Conservation (phyloP, 345 rosid species). For the Rhodamnia rubescens region DNA sequence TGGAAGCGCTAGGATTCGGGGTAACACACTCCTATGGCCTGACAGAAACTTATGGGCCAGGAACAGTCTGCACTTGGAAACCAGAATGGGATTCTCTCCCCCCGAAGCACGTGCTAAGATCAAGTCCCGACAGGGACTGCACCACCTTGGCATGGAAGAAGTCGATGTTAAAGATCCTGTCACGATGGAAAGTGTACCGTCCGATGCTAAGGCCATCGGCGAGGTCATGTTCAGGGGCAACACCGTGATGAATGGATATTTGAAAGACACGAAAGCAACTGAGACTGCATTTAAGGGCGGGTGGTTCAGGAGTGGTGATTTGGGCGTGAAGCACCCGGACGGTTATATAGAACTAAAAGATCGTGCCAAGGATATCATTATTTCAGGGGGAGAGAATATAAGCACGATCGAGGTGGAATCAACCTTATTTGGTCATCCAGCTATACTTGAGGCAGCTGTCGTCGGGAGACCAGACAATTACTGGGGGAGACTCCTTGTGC, state of each 20-base stretch:
- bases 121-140: constrained; percentile 62
- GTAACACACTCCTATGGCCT: constrained; percentile 61
- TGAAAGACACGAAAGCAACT: constrained; percentile 53
- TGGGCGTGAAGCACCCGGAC: constrained; percentile 60
- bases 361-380: constrained; percentile 60
- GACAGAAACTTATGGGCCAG: constrained; percentile 75
- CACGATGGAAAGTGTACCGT: constrained; percentile 46
- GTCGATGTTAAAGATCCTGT: constrained; percentile 46
- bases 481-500: constrained; percentile 81
- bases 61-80: constrained; percentile 58
- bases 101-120: constrained; percentile 35
- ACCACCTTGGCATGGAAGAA: constrained; percentile 52
- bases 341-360: constrained; percentile 71
- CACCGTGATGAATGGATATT: constrained; percentile 73
- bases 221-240: constrained; percentile 75
- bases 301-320: constrained; percentile 69
- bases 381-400: constrained; percentile 74
- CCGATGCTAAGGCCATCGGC: constrained; percentile 56
- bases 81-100: constrained; percentile 63
- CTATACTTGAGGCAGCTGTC: constrained; percentile 63
- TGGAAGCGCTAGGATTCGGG: constrained; percentile 55
- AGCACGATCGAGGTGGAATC: constrained; percentile 68
- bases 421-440: constrained; percentile 52
- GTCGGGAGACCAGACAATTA: constrained; percentile 59
- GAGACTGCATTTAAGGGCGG: constrained; percentile 53